These are phyloP conservation scores for Sporodiniella umbellata DNA, from an alignment of 371 early-diverging fungal species.

Conservation along the genomic window DNA sequence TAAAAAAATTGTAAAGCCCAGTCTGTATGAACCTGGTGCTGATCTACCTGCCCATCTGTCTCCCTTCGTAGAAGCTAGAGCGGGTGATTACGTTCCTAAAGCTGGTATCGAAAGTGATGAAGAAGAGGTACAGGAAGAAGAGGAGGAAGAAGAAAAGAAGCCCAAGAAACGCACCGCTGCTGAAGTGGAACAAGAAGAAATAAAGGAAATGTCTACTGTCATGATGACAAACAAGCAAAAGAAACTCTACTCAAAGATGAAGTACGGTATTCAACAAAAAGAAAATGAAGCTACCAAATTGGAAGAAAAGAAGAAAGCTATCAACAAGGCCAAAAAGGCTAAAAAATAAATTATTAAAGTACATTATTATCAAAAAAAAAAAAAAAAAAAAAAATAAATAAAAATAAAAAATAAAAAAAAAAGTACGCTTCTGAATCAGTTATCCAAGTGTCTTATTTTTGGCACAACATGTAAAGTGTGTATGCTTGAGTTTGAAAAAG, in stretches of 20 bases:
- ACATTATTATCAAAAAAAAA: neutral
- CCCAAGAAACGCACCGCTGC: slow-evolving; percentile 57
- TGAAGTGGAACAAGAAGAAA: slow-evolving; percentile 80
- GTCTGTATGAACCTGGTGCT: slow-evolving; percentile 79
- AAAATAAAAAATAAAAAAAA: no score
- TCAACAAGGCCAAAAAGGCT: slow-evolving; percentile 27
- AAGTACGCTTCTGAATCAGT: no score
- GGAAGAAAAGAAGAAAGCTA: slow-evolving; percentile 39
- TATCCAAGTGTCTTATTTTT: no score
- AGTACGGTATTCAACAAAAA: slow-evolving; percentile 66
- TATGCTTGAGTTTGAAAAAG: neutral
- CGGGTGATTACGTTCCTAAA: slow-evolving; percentile 86
- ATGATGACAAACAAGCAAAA: slow-evolving; percentile 95
- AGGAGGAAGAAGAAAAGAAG: slow-evolving; percentile 64
- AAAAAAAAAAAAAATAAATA: no score
- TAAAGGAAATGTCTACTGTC: slow-evolving; percentile 81
- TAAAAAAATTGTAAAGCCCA: slow-evolving; percentile 63
- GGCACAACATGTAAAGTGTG: neutral
- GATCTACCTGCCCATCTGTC: slow-evolving; percentile 90
- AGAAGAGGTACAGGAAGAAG: slow-evolving; percentile 59
- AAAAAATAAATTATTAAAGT: neutral
- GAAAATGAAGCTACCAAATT: slow-evolving; percentile 53
- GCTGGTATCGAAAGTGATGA: slow-evolving; percentile 47
- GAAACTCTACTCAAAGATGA: slow-evolving; percentile 79
- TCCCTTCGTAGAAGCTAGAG: slow-evolving; percentile 86